Percentiles rank a stretch among this genome's conserved stretches.
Evolutionary conservation across 2,329 filamentous ascomycete species (phyloP).

Genomic region (Trichoderma gracile): DNA sequence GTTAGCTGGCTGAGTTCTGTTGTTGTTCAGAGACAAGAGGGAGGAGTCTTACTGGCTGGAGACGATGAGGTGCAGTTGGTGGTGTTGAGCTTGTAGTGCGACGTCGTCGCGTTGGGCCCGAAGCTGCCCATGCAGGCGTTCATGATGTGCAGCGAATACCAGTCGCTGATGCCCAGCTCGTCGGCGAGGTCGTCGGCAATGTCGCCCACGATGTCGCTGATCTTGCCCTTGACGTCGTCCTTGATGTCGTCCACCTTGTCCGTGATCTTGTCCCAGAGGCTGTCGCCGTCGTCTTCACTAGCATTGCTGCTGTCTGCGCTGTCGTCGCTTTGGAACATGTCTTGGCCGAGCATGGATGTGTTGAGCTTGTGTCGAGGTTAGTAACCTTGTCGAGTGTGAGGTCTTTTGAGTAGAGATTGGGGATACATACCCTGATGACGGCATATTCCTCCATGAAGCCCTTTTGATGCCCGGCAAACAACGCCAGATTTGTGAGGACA

Average conservation of each 20-base stretch:
- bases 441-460: constrained; percentile 49
- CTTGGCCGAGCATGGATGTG: constrained; percentile 43
- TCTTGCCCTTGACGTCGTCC: constrained; percentile 40
- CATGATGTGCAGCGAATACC: constrained; percentile 55
- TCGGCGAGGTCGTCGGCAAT: constrained; percentile 44
- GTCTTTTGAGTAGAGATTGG: background rate
- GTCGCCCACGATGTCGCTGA: constrained; percentile 45
- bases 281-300: constrained; percentile 31
- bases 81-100: constrained; percentile 43
- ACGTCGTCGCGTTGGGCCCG: constrained; percentile 45
- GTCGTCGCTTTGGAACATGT: constrained; percentile 33
- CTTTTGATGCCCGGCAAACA: constrained; percentile 44
- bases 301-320: constrained; percentile 31
- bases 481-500: constrained; percentile 43
- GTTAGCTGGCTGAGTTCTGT: background rate
- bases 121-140: constrained; percentile 49
- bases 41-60: constrained; percentile 38
- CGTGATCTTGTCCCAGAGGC: constrained; percentile 35
- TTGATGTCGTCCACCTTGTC: constrained; percentile 38
- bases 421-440: constrained; percentile 40
- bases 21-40: background rate
- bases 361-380: constrained; percentile 38
- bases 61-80: constrained; percentile 47
- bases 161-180: constrained; percentile 50
- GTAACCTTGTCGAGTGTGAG: no score